These are phyloP conservation scores for Geotrichum restrictum DNA, from an alignment of 1,139 yeast genomes.

Conservation along the genomic window DNA sequence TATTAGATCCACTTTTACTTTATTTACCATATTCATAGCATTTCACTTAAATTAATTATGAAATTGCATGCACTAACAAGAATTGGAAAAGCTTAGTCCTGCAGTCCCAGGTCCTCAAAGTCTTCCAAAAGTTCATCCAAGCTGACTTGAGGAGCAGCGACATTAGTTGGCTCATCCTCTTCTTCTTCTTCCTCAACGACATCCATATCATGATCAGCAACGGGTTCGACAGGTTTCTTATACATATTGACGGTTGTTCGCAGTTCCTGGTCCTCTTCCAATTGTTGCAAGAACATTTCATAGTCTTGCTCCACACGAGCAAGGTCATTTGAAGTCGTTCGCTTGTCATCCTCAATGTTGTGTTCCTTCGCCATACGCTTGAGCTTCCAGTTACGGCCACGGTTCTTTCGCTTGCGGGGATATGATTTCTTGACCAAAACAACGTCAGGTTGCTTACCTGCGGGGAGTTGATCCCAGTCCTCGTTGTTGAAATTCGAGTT, in stretches of 20 bases:
- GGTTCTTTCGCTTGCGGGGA: conserved; percentile 69
- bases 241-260: conserved; percentile 87
- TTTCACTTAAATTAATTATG: neutral
- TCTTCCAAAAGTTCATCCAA: conserved; percentile 23
- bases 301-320: conserved; percentile 94
- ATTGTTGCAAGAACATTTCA: conserved; percentile 91
- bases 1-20: too few species aligned
- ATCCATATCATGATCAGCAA: conserved; percentile 15
- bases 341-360: conserved; percentile 68
- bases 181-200: conserved; percentile 14
- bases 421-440: conserved; percentile 87
- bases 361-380: conserved; percentile 98
- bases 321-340: conserved; percentile 79
- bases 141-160: conserved; percentile 20
- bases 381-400: conserved; percentile 87
- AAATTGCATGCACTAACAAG: neutral
- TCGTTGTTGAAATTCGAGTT: conserved; percentile 86
- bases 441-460: conserved; percentile 66
- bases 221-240: conserved; percentile 45
- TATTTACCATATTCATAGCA: neutral
- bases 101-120: conserved; percentile 20
- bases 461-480: conserved; percentile 69
- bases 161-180: conserved; percentile 1
- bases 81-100: conserved; percentile 2
- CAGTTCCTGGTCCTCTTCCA: conserved; percentile 94